These are phyloP conservation scores for Strobilomyces echinocephalus DNA, from an alignment of 768 basidiomycete genomes.

Conservation along the genomic window DNA sequence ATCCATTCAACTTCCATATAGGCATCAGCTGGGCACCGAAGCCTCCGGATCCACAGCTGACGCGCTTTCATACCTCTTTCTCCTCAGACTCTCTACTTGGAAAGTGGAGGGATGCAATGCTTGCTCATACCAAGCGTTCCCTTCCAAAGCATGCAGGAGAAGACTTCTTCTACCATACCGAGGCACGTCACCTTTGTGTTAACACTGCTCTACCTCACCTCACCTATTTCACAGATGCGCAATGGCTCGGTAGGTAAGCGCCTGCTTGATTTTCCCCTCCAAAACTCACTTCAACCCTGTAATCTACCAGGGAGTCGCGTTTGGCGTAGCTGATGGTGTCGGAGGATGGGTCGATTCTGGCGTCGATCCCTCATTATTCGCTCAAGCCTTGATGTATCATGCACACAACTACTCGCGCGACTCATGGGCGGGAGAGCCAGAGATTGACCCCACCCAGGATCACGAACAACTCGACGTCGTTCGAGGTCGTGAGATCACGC, in stretches of 20 bases:
- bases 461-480: constrained; percentile 61
- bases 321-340: constrained; percentile 90
- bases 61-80: constrained; percentile 45
- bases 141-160: constrained; percentile 46
- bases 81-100: constrained; percentile 54
- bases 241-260: constrained; percentile 68
- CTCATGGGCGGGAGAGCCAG: constrained; percentile 81
- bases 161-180: constrained; percentile 64
- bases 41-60: constrained; percentile 40
- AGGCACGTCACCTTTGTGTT: constrained; percentile 41
- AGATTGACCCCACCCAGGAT: constrained; percentile 71
- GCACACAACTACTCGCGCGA: constrained; percentile 65
- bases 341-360: constrained; percentile 86
- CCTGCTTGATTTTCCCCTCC: constrained; percentile 1
- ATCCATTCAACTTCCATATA: constrained; percentile 69
- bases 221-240: constrained; percentile 52
- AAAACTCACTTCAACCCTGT: constrained; percentile 21
- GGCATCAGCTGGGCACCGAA: constrained; percentile 79
- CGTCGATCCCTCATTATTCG: constrained; percentile 84
- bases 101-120: constrained; percentile 63
- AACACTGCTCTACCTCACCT: not conserved
- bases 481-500: constrained; percentile 66
- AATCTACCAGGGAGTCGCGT: constrained; percentile 56
- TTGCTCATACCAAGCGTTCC: constrained; percentile 41
- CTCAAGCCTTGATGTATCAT: constrained; percentile 88